Conservation (phyloP, 2,329 filamentous ascomycete species). For the Samsoniella hepiali region DNA sequence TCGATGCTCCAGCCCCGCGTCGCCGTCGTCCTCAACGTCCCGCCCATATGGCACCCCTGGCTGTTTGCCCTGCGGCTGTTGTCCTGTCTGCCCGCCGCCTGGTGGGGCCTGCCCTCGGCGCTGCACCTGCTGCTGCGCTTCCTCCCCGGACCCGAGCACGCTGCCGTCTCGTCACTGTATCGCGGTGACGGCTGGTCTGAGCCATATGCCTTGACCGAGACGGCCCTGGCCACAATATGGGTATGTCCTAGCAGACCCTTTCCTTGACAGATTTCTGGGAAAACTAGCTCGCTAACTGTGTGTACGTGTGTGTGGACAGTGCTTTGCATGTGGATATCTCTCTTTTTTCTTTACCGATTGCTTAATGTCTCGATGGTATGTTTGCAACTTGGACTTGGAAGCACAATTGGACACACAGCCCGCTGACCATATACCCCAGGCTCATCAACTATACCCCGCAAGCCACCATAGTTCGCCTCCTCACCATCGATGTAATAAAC, state of each 20-base stretch:
- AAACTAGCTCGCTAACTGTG: constrained; percentile 13
- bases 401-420: not conserved
- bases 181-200: constrained; percentile 20
- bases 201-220: constrained; percentile 57
- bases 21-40: constrained; percentile 72
- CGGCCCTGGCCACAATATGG: constrained; percentile 70
- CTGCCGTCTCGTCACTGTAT: constrained; percentile 24
- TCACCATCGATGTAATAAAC: constrained; percentile 71
- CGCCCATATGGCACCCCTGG: constrained; percentile 68
- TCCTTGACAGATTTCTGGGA: not conserved
- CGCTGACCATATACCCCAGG: constrained; percentile 42
- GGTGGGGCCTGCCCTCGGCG: constrained; percentile 67
- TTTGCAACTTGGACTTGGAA: constrained; percentile 15
- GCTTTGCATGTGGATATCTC: constrained; percentile 71
- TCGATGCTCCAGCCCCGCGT: constrained; percentile 70
- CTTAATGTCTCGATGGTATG: constrained; percentile 77
- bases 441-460: constrained; percentile 79
- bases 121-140: constrained; percentile 66
- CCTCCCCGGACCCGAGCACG: constrained; percentile 38
- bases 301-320: constrained; percentile 43
- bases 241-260: constrained; percentile 41
- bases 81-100: constrained; percentile 66
- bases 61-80: constrained; percentile 70
- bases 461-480: constrained; percentile 75
- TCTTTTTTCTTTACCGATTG: constrained; percentile 83